Percentiles rank a stretch among this genome's conserved stretches.
phyloP scores from a whole-genome alignment of 768 basidiomycete species.

The Tulasnella sp. region DNA sequence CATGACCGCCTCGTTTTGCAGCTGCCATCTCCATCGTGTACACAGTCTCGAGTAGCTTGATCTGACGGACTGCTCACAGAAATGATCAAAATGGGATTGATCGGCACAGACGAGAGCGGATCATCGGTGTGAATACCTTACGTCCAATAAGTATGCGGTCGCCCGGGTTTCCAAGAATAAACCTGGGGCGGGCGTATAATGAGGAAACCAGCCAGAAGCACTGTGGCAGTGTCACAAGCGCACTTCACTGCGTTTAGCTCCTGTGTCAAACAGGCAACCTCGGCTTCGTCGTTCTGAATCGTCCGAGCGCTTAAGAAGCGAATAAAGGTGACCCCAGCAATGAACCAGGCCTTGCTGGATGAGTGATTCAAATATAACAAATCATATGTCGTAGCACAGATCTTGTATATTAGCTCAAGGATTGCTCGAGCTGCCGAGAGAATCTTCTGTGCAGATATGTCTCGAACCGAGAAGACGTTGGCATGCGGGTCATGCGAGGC shows the following conservation, averaged over 20 bases:
- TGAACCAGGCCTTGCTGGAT: slow-evolving; percentile 10
- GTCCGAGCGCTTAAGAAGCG: not conserved
- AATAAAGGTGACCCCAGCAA: slow-evolving; percentile 4
- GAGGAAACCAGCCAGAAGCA: not conserved
- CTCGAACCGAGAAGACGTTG: slow-evolving; percentile 2
- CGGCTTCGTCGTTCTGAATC: not conserved
- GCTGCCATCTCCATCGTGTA: slow-evolving; percentile 3
- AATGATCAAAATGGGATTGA: not conserved
- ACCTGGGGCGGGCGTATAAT: not conserved
- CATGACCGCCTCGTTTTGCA: no score
- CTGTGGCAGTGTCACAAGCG: not conserved
- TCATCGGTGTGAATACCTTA: not conserved
- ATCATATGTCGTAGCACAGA: slow-evolving; percentile 14
- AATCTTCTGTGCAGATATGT: not conserved
- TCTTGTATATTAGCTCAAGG: slow-evolving; percentile 12
- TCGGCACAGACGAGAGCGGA: not conserved
- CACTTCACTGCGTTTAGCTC: slow-evolving; percentile 2
- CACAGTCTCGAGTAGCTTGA: slow-evolving; percentile 9
- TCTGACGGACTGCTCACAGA: not conserved
- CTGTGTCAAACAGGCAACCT: not conserved
- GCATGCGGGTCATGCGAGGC: slow-evolving; percentile 16
- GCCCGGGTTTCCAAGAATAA: slow-evolving; percentile 2
- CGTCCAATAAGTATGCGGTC: slow-evolving; percentile 8
- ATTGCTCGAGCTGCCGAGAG: slow-evolving; percentile 9
- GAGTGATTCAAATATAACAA: slow-evolving; percentile 3